phyloP scores from a whole-genome alignment of 108 stramenopile species.

The Cyclotella cryptica region DNA sequence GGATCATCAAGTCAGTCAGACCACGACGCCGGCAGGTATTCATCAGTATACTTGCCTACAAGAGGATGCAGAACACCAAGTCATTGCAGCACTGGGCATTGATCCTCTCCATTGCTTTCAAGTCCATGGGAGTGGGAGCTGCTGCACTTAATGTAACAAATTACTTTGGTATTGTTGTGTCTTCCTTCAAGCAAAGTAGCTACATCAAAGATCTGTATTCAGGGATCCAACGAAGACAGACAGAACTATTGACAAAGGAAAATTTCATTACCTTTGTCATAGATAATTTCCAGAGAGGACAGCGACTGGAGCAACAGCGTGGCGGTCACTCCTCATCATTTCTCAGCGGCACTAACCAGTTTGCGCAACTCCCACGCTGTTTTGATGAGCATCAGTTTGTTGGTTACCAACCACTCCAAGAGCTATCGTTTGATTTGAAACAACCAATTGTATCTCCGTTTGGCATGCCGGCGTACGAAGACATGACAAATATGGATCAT shows the following conservation, averaged over 20 bases:
- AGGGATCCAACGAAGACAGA: neutral
- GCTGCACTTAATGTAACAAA: neutral
- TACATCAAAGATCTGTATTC: neutral
- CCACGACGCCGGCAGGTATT: neutral
- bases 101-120: slow-evolving; percentile 1
- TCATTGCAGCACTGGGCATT: neutral
- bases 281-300: slow-evolving; percentile 5
- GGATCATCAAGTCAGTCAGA: neutral
- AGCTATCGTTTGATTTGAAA: neutral
- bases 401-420: neutral
- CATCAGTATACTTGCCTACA: neutral
- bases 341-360: slow-evolving; percentile 3
- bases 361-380: neutral
- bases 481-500: too few relatives aligned
- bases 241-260: neutral
- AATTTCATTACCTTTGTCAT: neutral
- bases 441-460: neutral
- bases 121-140: neutral
- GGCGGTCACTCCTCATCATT: neutral
- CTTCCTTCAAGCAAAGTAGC: neutral
- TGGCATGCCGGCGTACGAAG: slow-evolving; percentile 5
- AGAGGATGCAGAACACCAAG: neutral
- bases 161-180: neutral
- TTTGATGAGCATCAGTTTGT: neutral
- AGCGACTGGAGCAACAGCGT: neutral